Base-by-base conservation (phyloP, 2,329 filamentous ascomycete genomes). In the Diaporthe citriasiana region DNA sequence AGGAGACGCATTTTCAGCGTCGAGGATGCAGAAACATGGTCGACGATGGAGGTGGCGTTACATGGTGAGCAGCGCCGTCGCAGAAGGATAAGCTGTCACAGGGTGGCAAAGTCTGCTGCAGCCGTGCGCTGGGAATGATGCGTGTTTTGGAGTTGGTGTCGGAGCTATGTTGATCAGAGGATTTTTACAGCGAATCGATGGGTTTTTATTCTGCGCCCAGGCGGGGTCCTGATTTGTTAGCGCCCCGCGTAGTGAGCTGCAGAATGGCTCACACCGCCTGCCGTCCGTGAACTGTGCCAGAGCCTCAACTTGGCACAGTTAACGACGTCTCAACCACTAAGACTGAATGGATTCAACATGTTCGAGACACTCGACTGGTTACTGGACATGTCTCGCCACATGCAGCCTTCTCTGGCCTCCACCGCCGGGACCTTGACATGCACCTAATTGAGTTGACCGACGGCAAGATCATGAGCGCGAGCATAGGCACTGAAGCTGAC, bases 1-100 rank as follows among this genome's bases (percentile, higher is more conserved):
- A 95, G 91, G 72, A 98, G 82, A 80, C 87, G 88, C 70, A 71
- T 71, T 51, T 63, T 71, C 70, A 71, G 70, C 70, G 56, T 71
- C 70, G 56, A 25, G 9, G 59, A n/a, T 57, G 38, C 8, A 55
- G 25, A 40, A 71, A 35, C 70, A 71, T 71, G 19, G 19, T 53
- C 45, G 33, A 40, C 27, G 70, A 35, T 15, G 38, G 35, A 12
- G 42, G 12, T 59, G 45, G 56, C 47, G 50, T 35, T 42, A 71
- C 70, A 71, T 71, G 45, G 56, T 15, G 59, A 55, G 56, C 25
- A 63, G 22, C 19, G 35, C 19, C n/a, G 22, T 22, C n/a, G 27
- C 55, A 27, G 30, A 19, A 27, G 27, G 40, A 38, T 59, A 60
- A 53, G n/a, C 35, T 60, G 3, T 13, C 47, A 1, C n/a, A 3